Conservation (phyloP, 2,329 filamentous ascomycete genomes). For the Stachybotrys chlorohalonatus region DNA sequence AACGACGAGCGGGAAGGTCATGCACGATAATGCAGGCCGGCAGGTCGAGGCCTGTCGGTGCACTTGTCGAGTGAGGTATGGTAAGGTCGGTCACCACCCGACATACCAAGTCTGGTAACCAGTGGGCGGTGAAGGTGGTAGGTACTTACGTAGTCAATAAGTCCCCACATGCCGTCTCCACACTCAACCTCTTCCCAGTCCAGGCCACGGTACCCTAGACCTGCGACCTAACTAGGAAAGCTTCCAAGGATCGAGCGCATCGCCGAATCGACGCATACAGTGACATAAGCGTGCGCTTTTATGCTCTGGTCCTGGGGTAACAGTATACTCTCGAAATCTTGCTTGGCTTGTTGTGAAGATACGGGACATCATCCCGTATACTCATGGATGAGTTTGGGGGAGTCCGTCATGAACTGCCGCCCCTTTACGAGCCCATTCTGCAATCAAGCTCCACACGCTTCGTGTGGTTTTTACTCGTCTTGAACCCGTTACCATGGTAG, state of each 20-base stretch:
- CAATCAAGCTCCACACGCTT: background rate
- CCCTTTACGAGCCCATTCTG: too few species aligned
- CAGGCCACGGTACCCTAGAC: background rate
- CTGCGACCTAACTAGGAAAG: background rate
- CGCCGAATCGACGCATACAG: background rate
- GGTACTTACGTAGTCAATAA: background rate
- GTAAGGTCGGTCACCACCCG: too few species aligned
- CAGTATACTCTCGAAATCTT: too few species aligned
- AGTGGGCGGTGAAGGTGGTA: background rate
- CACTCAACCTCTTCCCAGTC: background rate
- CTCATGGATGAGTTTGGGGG: too few species aligned
- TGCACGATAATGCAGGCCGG: background rate
- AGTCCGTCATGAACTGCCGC: too few species aligned
- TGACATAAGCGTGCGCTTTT: background rate
- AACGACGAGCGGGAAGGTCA: background rate
- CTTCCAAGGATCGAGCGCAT: too few species aligned
- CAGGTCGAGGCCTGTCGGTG: background rate
- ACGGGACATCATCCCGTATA: too few species aligned
- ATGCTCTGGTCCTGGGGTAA: too few species aligned
- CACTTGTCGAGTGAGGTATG: too few species aligned
- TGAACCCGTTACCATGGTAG: slow-evolving; percentile 7
- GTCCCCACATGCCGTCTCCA: background rate
- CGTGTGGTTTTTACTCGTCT: background rate
- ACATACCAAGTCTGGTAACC: too few species aligned
- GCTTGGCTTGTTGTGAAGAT: too few species aligned